Evolutionary conservation across 2,329 filamentous ascomycete species (phyloP), one percentile per base, ranked within the genome.

Genomic region (Herpotrichia juniperi): DNA sequence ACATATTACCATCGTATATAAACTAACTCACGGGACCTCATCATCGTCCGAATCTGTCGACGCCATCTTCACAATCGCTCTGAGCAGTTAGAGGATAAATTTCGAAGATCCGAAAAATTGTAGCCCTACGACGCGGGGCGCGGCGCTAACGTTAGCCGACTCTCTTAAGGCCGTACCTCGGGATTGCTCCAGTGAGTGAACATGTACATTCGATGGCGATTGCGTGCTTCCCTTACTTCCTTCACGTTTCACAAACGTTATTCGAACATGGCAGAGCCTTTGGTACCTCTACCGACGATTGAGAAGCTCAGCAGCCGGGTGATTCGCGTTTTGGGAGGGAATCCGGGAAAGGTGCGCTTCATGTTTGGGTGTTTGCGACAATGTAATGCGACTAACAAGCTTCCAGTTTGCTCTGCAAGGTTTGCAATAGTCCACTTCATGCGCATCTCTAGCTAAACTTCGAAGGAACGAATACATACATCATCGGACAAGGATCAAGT

Each of bases 391-490:
- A 46, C 59, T 68, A 42, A 68, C 58, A 53, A 42, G 43, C 19
- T 21, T 35, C 25, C 55, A 83, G 81, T 87, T 86, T 67, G 83
- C 83, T 0, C 71, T 87, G n/a, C 85, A 87, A 81, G 85, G 84
- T 81, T 69, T 37, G 50, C 34, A 24, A 16, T n/a, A 9, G 16
- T 2, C 28, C 9, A 24, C 11, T 16, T 30, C 11, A 16, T 11
- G 22, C 24, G 34, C 32, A 25, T 14, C 32, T 19, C n/a, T 17
- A 51, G 25, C 62, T 68, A 30, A 57, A 49, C 4, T n/a, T 26
- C 66, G 82, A 60, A 83, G 81, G 92, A 56, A 97, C 94, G 61
- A 99, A 99, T 74, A 99, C 94, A 28, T 99, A 99, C 73, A 83
- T 99, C 16, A 68, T 99, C 53, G 94, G 94, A 52, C 87, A 83